Percentiles rank a stretch among this genome's conserved stretches.
Conservation (phyloP, 345 rosid genomes). For the Pugionium cornutum region DNA sequence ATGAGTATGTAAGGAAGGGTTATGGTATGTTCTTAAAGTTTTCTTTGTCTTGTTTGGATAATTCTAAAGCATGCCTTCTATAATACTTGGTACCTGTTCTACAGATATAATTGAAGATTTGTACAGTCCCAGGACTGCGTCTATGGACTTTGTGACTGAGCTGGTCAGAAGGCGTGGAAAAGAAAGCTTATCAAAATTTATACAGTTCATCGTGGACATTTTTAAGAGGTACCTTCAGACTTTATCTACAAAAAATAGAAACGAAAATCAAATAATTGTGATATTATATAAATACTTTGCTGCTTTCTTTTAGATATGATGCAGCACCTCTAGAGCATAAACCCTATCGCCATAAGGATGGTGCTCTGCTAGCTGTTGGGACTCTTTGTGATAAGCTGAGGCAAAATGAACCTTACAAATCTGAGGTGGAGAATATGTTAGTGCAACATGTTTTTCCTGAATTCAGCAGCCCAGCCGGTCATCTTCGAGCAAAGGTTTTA, state of each 20-base stretch:
- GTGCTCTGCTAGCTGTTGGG: conserved; percentile 98
- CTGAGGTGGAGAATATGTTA: conserved; percentile 90
- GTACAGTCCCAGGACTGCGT: conserved; percentile 96
- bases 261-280: not conserved
- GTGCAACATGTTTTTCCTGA: conserved; percentile 98
- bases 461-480: conserved; percentile 90
- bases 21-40: conserved; percentile 68
- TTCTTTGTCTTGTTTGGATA: conserved; percentile 16
- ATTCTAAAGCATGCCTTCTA: not conserved
- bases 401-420: conserved; percentile 94
- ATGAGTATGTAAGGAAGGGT: conserved; percentile 99
- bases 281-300: conserved; percentile 3
- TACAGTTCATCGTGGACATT: conserved; percentile 74
- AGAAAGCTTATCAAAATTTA: conserved; percentile 82
- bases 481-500: conserved; percentile 94
- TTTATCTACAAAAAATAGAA: conserved; percentile 13
- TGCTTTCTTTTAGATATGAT: conserved; percentile 62
- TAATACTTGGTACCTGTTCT: conserved; percentile 12
- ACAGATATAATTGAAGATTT: conserved; percentile 99
- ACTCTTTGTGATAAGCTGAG: conserved; percentile 95
- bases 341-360: conserved; percentile 91
- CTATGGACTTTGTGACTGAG: conserved; percentile 99
- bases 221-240: conserved; percentile 60
- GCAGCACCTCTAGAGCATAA: conserved; percentile 70
- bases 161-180: conserved; percentile 93